phyloP scores from a whole-genome alignment of 257 asterid species.

The Salvia rosmarinus region DNA sequence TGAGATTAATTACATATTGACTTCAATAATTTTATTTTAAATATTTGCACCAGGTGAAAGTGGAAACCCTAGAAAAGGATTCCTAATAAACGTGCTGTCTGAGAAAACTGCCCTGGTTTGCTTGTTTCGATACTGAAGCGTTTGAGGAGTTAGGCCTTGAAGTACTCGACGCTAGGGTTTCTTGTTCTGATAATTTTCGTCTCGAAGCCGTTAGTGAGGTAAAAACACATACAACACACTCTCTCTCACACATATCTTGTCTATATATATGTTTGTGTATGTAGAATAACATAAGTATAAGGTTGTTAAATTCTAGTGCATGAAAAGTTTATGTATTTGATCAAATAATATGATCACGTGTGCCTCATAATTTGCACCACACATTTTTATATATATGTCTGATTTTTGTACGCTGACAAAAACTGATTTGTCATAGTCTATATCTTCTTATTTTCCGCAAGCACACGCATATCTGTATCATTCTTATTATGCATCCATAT shows the following conservation, averaged over 20 bases:
- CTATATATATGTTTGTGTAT: not conserved
- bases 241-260: not conserved
- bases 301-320: not conserved
- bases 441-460: constrained; percentile 10
- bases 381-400: constrained; percentile 23
- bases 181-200: constrained; percentile 61
- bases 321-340: constrained; percentile 7
- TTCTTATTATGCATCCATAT: too few species aligned
- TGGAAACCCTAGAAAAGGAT: constrained; percentile 76
- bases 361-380: constrained; percentile 48
- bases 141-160: constrained; percentile 73
- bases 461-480: not conserved
- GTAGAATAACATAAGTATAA: not conserved
- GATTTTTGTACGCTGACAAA: constrained; percentile 18
- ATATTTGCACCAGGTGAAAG: constrained; percentile 53
- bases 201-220: constrained; percentile 80
- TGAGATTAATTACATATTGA: too few species aligned
- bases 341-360: constrained; percentile 45
- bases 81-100: constrained; percentile 57
- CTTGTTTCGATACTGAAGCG: constrained; percentile 64
- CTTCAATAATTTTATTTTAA: not conserved
- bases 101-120: constrained; percentile 64
- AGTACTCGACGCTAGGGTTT: constrained; percentile 78
- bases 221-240: not conserved
- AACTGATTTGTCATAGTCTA: constrained; percentile 17